Conservation (phyloP, 225 moss, liverwort and hornwort genomes). For the Marchantia polymorpha region DNA sequence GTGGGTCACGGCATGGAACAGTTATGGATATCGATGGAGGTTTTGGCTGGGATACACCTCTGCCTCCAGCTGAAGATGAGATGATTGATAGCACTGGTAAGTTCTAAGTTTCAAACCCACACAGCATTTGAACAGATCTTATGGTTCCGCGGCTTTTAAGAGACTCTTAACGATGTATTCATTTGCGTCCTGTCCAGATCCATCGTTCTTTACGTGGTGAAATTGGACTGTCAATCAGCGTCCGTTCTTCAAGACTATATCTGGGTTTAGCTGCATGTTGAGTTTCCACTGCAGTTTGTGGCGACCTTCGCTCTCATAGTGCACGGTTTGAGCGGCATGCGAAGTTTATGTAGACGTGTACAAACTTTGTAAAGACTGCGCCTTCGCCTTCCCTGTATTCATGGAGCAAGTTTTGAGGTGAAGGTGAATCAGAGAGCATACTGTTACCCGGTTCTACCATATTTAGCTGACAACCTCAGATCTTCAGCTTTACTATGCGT, state of each 20-base stretch:
- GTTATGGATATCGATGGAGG: slow-evolving; percentile 4
- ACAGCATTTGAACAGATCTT: neutral
- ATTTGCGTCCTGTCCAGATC: slow-evolving; percentile 8
- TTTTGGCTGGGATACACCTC: slow-evolving; percentile 14
- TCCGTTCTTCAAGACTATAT: neutral
- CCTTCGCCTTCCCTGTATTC: neutral
- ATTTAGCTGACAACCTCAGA: too few relatives aligned
- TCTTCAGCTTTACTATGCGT: too few relatives aligned
- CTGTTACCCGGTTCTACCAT: too few relatives aligned
- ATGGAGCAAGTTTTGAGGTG: neutral
- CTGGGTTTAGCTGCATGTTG: neutral
- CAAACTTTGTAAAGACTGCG: neutral
- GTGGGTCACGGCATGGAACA: neutral
- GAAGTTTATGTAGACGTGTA: neutral
- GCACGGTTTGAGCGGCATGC: neutral
- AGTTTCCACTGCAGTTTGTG: neutral
- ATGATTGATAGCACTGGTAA: slow-evolving; percentile 18
- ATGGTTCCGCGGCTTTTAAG: neutral
- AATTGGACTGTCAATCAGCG: neutral
- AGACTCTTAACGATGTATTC: neutral
- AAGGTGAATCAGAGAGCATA: neutral
- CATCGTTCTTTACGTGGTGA: slow-evolving; percentile 19
- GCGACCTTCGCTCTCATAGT: neutral
- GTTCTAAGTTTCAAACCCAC: neutral
- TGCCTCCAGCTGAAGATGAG: slow-evolving; percentile 14